phyloP scores from a whole-genome alignment of 805 yeast species.

The Lipomyces kockii region DNA sequence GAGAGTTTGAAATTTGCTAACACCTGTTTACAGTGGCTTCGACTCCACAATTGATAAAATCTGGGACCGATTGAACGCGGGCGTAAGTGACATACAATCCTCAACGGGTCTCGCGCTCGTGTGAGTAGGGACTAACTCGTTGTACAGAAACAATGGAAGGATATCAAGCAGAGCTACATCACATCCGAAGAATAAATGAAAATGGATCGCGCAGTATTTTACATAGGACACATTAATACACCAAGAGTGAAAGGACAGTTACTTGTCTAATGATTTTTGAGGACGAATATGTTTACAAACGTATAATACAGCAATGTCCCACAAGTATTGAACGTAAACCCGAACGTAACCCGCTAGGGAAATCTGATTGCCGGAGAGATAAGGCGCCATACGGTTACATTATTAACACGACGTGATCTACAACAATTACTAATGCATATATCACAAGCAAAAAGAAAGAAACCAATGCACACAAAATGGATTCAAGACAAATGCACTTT shows the following conservation, averaged over 20 bases:
- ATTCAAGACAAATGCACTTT: not conserved
- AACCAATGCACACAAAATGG: not conserved
- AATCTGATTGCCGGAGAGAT: not conserved
- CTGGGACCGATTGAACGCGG: slow-evolving; percentile 48
- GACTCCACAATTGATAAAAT: slow-evolving; percentile 45
- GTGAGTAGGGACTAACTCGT: not conserved
- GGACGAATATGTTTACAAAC: not conserved
- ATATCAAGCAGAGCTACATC: slow-evolving; percentile 32
- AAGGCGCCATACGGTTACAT: not conserved
- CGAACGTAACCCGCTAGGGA: no score
- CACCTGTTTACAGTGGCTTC: slow-evolving; percentile 40
- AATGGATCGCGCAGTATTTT: not conserved
- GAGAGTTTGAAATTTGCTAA: not conserved
- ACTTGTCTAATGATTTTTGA: not conserved
- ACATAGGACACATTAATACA: not conserved
- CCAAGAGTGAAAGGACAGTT: not conserved
- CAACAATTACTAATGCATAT: not conserved
- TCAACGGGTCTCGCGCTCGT: not conserved
- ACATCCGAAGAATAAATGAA: slow-evolving; percentile 21
- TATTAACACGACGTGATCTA: not conserved
- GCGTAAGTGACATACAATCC: slow-evolving; percentile 40
- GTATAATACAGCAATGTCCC: not conserved
- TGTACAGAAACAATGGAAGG: slow-evolving; percentile 37
- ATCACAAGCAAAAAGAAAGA: not conserved
- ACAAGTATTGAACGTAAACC: not conserved